phyloP scores from a whole-genome alignment of 106 monocot species.

The Vanilla planifolia region DNA sequence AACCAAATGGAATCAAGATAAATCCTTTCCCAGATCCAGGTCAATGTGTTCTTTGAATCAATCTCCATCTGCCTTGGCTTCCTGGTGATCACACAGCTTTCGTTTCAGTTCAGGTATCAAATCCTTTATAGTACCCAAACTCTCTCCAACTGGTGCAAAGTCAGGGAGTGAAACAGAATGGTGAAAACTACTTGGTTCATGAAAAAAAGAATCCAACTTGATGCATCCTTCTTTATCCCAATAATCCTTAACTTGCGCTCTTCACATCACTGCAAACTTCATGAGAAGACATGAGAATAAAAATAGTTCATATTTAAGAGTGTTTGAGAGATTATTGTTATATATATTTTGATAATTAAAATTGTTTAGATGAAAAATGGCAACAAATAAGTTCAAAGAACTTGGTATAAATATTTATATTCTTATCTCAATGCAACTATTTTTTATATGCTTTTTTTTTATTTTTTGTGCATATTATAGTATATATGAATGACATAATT shows the following conservation, averaged over 20 bases:
- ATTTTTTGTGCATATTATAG: no score
- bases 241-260: conserved; percentile 11
- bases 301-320: no score
- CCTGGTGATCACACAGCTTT: conserved; percentile 51
- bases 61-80: conserved; percentile 25
- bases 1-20: conserved; percentile 47
- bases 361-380: no score
- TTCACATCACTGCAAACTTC: conserved; percentile 17
- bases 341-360: no score
- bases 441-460: no score
- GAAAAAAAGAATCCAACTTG: conserved; percentile 4
- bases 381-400: no score
- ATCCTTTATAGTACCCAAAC: conserved; percentile 31
- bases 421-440: no score
- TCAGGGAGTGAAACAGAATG: conserved; percentile 7
- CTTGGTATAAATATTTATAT: no score
- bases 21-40: conserved; percentile 76
- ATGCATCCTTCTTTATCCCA: background rate
- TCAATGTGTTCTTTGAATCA: conserved; percentile 34
- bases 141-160: conserved; percentile 9
- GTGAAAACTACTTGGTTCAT: conserved; percentile 12
- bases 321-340: no score
- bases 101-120: conserved; percentile 29
- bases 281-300: no score
- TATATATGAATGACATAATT: no score